phyloP scores from a whole-genome alignment of 768 basidiomycete genomes.

The Naganishia vaughanmartiniae region DNA sequence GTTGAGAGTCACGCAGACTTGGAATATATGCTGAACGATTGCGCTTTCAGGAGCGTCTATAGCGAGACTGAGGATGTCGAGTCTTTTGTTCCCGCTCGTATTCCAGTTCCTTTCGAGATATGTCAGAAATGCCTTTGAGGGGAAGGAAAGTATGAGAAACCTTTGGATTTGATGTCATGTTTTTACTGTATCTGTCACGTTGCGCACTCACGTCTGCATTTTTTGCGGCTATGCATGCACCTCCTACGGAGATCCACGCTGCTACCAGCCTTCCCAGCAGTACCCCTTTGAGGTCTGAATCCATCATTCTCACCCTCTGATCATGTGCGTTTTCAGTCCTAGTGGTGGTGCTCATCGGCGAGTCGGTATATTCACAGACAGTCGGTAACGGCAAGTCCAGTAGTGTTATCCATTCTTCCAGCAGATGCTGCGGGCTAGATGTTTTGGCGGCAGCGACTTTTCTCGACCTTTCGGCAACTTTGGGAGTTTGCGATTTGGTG shows the following conservation, averaged over 20 bases:
- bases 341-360: too few relatives aligned
- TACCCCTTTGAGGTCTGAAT: neutral
- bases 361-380: neutral
- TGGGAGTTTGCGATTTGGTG: neutral
- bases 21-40: constrained; percentile 3
- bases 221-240: neutral
- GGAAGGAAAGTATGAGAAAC: too few relatives aligned
- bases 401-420: constrained; percentile 5
- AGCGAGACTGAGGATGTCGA: neutral
- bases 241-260: constrained; percentile 10
- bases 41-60: constrained; percentile 9
- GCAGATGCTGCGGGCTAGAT: neutral
- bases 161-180: neutral
- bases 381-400: constrained; percentile 5
- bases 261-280: constrained; percentile 10
- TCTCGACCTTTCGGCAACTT: neutral
- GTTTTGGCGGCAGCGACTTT: too few relatives aligned
- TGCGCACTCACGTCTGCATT: constrained; percentile 7
- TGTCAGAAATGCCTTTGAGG: constrained; percentile 1
- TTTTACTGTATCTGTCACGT: neutral
- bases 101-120: neutral
- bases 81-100: neutral
- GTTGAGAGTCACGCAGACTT: constrained; percentile 6
- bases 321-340: neutral
- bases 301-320: too few relatives aligned